Evolutionary conservation across 345 rosid genomes (phyloP).

Genomic region (Viola odorata): DNA sequence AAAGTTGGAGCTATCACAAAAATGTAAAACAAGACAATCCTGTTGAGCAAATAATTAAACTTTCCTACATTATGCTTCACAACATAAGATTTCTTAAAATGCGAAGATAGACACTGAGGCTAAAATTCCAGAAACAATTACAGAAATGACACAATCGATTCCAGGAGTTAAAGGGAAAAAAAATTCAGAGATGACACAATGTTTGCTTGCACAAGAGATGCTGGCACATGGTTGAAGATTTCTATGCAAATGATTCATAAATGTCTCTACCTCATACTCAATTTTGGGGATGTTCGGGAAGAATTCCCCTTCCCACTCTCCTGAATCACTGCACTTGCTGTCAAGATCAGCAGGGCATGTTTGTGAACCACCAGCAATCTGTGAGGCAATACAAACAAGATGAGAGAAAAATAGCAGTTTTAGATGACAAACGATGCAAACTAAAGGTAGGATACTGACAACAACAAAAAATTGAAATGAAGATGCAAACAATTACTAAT

Average conservation of each 20-base stretch:
- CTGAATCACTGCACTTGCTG: slow-evolving; percentile 46
- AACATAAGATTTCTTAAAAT: too few relatives aligned
- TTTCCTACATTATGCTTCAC: background rate
- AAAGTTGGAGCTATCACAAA: background rate
- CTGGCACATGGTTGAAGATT: background rate
- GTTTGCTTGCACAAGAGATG: background rate
- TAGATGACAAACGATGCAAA: background rate
- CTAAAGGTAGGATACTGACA: too few relatives aligned
- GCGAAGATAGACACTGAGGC: background rate
- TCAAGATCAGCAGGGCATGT: slow-evolving; percentile 77
- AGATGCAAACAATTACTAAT: too few relatives aligned
- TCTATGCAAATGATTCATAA: background rate
- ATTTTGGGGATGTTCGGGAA: slow-evolving; percentile 74
- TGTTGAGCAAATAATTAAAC: background rate
- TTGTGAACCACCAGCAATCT: slow-evolving; percentile 51
- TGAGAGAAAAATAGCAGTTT: background rate
- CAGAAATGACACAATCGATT: background rate
- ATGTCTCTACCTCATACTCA: slow-evolving; percentile 64
- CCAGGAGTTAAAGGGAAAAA: background rate
- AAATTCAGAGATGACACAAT: background rate
- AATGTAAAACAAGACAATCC: background rate
- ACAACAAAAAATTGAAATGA: too few relatives aligned
- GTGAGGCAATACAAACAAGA: slow-evolving; percentile 2
- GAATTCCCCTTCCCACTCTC: slow-evolving; percentile 88
- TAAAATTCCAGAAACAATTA: background rate